phyloP scores from a whole-genome alignment of 352 stramenopile genomes.

The Saprolegnia diclina region DNA sequence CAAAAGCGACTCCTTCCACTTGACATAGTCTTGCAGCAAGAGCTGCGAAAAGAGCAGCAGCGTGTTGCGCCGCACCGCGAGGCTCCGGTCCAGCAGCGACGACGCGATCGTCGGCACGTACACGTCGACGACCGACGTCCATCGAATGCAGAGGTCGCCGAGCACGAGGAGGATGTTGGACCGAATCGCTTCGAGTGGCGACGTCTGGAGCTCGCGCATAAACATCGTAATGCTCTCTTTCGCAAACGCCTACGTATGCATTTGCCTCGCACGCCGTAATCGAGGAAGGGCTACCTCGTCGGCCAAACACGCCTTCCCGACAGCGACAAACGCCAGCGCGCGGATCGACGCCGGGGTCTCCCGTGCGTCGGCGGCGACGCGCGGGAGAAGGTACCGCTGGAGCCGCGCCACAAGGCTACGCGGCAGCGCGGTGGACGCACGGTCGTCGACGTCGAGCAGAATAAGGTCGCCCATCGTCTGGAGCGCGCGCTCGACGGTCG shows the following conservation, averaged over 20 bases:
- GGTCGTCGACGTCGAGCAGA: constrained; percentile 60
- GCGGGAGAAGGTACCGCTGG: constrained; percentile 68
- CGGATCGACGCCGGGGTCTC: constrained; percentile 72
- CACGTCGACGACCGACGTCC: constrained; percentile 94
- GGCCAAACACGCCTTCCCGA: constrained; percentile 95
- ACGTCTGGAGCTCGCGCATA: constrained; percentile 89
- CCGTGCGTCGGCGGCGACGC: constrained; percentile 37
- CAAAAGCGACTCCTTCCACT: constrained; percentile 94
- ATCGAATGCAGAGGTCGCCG: constrained; percentile 94
- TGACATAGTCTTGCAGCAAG: constrained; percentile 97
- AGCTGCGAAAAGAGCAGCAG: constrained; percentile 95
- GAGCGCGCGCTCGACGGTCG: constrained; percentile 60
- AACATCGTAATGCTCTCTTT: constrained; percentile 94
- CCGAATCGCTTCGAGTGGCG: constrained; percentile 79
- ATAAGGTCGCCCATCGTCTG: constrained; percentile 75
- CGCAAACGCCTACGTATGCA: constrained; percentile 47
- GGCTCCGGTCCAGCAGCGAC: constrained; percentile 86
- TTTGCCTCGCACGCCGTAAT: too few relatives aligned
- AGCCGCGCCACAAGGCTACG: constrained; percentile 41
- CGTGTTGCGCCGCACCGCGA: constrained; percentile 89
- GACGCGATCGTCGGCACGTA: constrained; percentile 95
- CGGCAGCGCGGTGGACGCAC: constrained; percentile 52
- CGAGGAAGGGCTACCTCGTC: constrained; percentile 61
- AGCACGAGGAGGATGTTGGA: constrained; percentile 96
- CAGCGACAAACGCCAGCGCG: constrained; percentile 90